phyloP scores from a whole-genome alignment of 345 rosid species.

The Populus alba region DNA sequence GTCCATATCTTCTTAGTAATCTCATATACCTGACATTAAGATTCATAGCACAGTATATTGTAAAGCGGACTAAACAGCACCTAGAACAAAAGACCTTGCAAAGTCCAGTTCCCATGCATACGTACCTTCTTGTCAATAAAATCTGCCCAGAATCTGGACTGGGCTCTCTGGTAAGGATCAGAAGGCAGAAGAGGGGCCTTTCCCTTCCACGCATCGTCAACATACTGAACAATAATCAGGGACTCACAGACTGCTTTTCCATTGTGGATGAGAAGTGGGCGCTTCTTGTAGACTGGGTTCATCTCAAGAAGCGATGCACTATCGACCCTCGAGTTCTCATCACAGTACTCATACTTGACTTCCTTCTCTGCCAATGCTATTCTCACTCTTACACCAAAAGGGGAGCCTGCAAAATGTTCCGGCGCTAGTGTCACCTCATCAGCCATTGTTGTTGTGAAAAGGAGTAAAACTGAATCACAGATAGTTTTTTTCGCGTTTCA shows the following conservation, averaged over 20 bases:
- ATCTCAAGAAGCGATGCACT: background rate
- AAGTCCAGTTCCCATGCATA: too few relatives aligned
- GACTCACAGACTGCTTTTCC: background rate
- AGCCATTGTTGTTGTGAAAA: too few relatives aligned
- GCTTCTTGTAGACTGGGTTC: background rate
- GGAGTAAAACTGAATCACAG: too few relatives aligned
- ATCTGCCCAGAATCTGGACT: background rate
- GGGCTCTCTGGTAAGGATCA: background rate
- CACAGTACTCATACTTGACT: background rate
- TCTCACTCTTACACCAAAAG: background rate
- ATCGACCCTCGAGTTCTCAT: background rate
- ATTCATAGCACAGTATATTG: background rate
- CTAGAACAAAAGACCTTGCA: too few relatives aligned
- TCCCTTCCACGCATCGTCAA: background rate
- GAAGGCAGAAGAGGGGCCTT: background rate
- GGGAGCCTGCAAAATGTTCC: background rate
- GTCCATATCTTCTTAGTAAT: background rate
- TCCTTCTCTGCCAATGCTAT: background rate
- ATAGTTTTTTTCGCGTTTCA: too few relatives aligned
- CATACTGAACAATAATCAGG: background rate
- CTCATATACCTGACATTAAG: background rate
- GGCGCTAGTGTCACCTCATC: too few relatives aligned
- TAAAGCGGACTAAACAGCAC: too few relatives aligned
- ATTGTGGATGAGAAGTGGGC: background rate
- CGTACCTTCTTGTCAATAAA: background rate